phyloP scores from a whole-genome alignment of 2,329 filamentous ascomycete species.

The Colletotrichum magnum region DNA sequence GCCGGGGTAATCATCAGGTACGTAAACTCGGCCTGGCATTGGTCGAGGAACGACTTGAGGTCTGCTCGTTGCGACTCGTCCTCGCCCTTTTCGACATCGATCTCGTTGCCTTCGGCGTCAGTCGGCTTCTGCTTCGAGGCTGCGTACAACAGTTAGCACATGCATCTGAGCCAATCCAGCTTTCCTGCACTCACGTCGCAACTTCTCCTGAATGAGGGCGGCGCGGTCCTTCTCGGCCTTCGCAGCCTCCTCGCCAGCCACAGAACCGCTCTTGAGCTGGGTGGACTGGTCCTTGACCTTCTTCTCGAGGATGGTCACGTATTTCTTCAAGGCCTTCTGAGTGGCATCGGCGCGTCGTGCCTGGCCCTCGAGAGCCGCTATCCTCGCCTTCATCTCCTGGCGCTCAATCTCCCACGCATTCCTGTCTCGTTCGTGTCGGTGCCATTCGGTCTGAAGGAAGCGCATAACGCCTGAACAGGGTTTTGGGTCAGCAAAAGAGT shows the following conservation, averaged over 20 bases:
- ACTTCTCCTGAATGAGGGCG: conserved; percentile 69
- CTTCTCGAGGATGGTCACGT: conserved; percentile 89
- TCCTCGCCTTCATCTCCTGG: conserved; percentile 98
- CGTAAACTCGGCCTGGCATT: conserved; percentile 76
- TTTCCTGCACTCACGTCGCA: conserved; percentile 60
- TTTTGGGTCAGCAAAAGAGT: conserved; percentile 4
- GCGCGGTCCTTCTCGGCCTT: conserved; percentile 66
- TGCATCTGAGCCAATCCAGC: background rate
- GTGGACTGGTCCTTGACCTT: conserved; percentile 87
- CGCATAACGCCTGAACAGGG: conserved; percentile 87
- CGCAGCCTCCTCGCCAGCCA: conserved; percentile 57
- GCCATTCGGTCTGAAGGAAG: conserved; percentile 99
- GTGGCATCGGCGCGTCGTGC: conserved; percentile 87
- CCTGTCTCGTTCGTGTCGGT: conserved; percentile 95
- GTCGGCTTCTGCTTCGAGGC: conserved; percentile 33
- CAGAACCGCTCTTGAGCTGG: conserved; percentile 72
- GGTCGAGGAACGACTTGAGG: conserved; percentile 73
- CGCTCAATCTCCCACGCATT: conserved; percentile 99
- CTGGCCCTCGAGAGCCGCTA: conserved; percentile 94
- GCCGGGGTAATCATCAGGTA: conserved; percentile 78
- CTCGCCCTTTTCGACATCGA: conserved; percentile 59
- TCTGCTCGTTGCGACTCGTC: conserved; percentile 67
- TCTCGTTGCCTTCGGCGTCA: conserved; percentile 62
- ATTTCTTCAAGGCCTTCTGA: conserved; percentile 90
- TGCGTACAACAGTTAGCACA: conserved; percentile 10